Conservation (phyloP, 2,329 filamentous ascomycete species). For the Penicillium griseofulvum region DNA sequence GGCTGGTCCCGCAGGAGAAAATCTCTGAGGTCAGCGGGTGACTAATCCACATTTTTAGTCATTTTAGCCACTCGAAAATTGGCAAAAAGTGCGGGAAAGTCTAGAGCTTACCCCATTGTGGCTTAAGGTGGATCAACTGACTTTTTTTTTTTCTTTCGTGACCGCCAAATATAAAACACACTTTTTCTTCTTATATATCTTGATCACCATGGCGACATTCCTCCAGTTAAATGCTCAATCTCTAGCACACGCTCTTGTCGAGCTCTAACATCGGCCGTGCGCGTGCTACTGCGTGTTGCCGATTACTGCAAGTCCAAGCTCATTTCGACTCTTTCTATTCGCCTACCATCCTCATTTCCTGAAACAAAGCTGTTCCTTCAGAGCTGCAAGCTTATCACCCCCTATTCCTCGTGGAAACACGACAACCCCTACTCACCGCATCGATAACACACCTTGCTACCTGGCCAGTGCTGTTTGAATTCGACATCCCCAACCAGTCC, state of each 20-base stretch:
- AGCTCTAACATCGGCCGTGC: conserved; percentile 21
- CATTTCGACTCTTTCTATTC: conserved; percentile 13
- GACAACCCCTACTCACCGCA: conserved; percentile 20
- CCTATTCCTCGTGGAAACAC: conserved; percentile 7
- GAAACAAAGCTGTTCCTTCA: conserved; percentile 1
- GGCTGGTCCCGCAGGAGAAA: neutral
- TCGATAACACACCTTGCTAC: conserved; percentile 17
- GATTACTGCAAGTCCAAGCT: conserved; percentile 8
- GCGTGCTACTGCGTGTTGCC: conserved; percentile 15
- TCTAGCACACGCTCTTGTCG: conserved; percentile 20
- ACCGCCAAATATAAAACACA: conserved; percentile 9
- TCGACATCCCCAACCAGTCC: conserved; percentile 14
- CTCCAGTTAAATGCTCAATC: conserved; percentile 24
- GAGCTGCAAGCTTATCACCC: conserved; percentile 23
- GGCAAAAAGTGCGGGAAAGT: neutral
- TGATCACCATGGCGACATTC: conserved; percentile 14
- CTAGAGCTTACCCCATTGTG: neutral
- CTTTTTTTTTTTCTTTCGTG: conserved; percentile 1
- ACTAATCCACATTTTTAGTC: neutral
- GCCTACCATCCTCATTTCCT: conserved; percentile 4
- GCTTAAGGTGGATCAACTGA: neutral
- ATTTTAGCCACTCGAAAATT: neutral
- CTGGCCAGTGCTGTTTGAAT: conserved; percentile 2
- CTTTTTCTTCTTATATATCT: conserved; percentile 1
- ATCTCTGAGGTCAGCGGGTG: neutral